Percentiles rank a stretch among this genome's conserved stretches.
Evolutionary conservation across 345 rosid species (phyloP).

Genomic region (Corchorus olitorius): DNA sequence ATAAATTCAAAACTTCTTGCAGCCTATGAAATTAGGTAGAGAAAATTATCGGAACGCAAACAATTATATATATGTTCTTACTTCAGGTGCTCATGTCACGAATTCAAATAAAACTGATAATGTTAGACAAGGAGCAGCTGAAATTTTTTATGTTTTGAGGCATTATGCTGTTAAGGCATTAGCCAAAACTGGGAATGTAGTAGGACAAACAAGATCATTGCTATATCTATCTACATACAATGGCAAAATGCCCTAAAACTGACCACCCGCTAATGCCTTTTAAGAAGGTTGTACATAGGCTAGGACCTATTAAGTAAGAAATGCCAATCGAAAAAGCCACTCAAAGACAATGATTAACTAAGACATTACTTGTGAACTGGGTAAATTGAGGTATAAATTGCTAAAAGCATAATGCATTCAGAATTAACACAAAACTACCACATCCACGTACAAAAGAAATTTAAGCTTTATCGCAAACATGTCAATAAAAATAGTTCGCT

Average conservation of each 20-base stretch:
- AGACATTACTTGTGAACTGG: background rate
- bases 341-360: background rate
- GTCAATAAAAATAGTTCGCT: background rate
- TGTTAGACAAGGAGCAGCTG: background rate
- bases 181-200: background rate
- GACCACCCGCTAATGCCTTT: background rate
- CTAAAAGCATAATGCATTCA: background rate
- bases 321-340: background rate
- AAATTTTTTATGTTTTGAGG: background rate
- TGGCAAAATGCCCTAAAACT: background rate
- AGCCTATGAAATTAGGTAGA: background rate
- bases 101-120: background rate
- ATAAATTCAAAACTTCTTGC: background rate
- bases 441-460: background rate
- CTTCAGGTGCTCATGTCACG: background rate
- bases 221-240: background rate
- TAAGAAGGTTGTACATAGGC: background rate
- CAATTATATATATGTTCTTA: background rate
- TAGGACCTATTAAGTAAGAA: background rate
- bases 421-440: background rate
- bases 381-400: background rate
- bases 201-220: background rate
- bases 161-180: background rate
- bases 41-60: background rate
- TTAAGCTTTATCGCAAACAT: background rate